phyloP scores from a whole-genome alignment of 345 rosid genomes.

The Rhizophora apiculata region DNA sequence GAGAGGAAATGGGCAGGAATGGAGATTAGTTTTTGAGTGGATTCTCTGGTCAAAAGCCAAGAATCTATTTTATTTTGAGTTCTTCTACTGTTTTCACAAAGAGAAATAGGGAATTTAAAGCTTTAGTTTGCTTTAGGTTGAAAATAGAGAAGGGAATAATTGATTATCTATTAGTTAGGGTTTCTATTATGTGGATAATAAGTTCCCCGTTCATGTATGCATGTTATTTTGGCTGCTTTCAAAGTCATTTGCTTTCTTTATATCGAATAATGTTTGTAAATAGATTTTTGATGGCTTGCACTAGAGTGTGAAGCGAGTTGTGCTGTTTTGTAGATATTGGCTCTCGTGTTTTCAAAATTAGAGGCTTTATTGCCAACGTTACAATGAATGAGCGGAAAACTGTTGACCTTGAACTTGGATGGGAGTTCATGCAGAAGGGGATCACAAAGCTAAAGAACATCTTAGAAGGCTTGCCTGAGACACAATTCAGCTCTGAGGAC shows the following conservation, averaged over 20 bases:
- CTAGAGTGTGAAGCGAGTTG: too few species aligned
- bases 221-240: neutral
- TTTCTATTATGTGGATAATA: neutral
- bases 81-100: neutral
- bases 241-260: neutral
- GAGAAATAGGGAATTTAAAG: neutral
- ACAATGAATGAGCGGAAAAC: slow-evolving; percentile 73
- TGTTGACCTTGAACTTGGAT: slow-evolving; percentile 79
- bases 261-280: too few species aligned
- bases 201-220: neutral
- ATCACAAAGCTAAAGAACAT: slow-evolving; percentile 74
- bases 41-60: neutral
- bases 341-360: neutral
- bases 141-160: neutral
- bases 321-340: slow-evolving; percentile 3
- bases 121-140: neutral
- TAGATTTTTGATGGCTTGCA: too few species aligned
- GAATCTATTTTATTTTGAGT: neutral
- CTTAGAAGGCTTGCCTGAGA: slow-evolving; percentile 46
- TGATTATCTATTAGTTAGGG: slow-evolving; percentile 1
- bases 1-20: neutral
- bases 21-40: neutral
- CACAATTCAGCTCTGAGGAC: slow-evolving; percentile 36
- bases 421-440: slow-evolving; percentile 83
- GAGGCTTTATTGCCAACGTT: slow-evolving; percentile 15